These are phyloP conservation scores for Aspergillus novofumigatus DNA, from an alignment of 2,329 filamentous ascomycete genomes.

Conservation along the genomic window DNA sequence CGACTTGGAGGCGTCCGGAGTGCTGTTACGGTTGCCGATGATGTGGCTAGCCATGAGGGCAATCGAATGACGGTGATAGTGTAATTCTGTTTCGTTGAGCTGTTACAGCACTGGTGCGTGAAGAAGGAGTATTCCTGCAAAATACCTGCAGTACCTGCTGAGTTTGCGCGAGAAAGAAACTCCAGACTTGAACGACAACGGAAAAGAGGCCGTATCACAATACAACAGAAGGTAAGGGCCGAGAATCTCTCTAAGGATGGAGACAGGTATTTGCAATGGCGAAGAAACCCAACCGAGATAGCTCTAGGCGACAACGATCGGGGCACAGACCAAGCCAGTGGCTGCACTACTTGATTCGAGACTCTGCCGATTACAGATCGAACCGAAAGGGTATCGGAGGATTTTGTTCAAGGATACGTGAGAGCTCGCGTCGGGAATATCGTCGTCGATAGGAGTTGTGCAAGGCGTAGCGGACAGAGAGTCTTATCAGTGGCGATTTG, in stretches of 20 bases:
- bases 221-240: constrained; percentile 14
- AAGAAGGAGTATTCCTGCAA: constrained; percentile 38
- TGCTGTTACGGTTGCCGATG: constrained; percentile 90
- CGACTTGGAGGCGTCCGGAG: constrained; percentile 80
- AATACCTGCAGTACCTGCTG: constrained; percentile 79
- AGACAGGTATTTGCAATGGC: constrained; percentile 14
- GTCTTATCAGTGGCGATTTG: constrained; percentile 13
- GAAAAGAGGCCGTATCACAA: neutral
- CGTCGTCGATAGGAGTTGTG: constrained; percentile 5
- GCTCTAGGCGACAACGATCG: constrained; percentile 30
- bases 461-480: constrained; percentile 14
- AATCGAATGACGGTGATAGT: constrained; percentile 5
- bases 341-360: constrained; percentile 37
- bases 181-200: constrained; percentile 7
- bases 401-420: constrained; percentile 1
- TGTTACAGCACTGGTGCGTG: constrained; percentile 1
- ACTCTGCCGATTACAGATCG: constrained; percentile 19
- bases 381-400: constrained; percentile 24
- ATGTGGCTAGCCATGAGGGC: constrained; percentile 58
- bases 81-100: neutral
- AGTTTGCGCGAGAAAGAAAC: constrained; percentile 39
- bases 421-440: neutral
- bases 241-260: constrained; percentile 20
- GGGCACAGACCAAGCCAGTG: constrained; percentile 45
- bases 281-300: constrained; percentile 25